These are phyloP conservation scores for Alisma plantagoaquatica DNA, from an alignment of 106 monocot genomes.

Conservation along the genomic window DNA sequence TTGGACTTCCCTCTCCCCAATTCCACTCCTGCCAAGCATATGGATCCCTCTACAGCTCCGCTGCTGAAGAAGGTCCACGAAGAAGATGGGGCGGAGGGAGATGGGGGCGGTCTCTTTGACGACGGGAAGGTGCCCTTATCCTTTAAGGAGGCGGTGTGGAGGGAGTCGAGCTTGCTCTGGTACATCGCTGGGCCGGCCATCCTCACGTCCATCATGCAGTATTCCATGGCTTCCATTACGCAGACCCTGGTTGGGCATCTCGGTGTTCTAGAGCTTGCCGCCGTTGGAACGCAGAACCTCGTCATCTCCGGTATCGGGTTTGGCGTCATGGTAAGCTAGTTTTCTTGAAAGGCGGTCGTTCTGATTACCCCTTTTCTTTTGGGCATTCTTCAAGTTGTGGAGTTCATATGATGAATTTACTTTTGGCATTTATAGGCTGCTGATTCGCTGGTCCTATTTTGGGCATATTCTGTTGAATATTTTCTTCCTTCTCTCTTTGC, in stretches of 20 bases:
- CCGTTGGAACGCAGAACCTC: constrained; percentile 29
- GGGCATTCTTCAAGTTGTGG: too few species aligned
- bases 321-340: constrained; percentile 24
- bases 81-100: constrained; percentile 19
- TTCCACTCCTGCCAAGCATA: too few species aligned
- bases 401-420: too few species aligned
- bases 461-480: too few species aligned
- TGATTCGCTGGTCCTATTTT: too few species aligned
- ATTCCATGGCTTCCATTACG: constrained; percentile 14
- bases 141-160: neutral
- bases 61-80: neutral
- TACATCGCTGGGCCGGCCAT: constrained; percentile 29
- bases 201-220: constrained; percentile 20
- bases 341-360: too few species aligned
- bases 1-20: too few species aligned
- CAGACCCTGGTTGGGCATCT: constrained; percentile 27
- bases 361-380: too few species aligned
- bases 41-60: neutral
- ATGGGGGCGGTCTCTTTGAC: too few species aligned
- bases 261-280: constrained; percentile 34
- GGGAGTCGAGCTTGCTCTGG: constrained; percentile 16
- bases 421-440: too few species aligned
- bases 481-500: too few species aligned
- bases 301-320: constrained; percentile 32
- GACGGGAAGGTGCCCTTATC: too few species aligned